Evolutionary conservation across 176 grass and related monocot species (phyloP).

Genomic region (Avena atlantica): DNA sequence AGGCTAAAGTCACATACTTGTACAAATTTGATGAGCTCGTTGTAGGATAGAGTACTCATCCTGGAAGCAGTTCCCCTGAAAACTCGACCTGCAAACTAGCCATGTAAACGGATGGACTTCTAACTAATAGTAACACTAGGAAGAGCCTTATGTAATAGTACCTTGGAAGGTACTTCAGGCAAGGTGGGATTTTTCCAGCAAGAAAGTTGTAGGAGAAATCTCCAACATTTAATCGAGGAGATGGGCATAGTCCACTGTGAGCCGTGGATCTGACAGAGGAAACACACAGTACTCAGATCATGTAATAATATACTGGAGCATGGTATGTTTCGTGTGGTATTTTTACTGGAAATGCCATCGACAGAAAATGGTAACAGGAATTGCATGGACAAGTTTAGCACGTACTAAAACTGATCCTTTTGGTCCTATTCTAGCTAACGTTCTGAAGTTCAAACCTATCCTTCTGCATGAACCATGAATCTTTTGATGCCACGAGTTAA

Average conservation of each 20-base stretch:
- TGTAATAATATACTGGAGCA: slow-evolving; percentile 4
- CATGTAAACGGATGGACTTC: slow-evolving; percentile 37
- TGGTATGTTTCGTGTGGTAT: background rate
- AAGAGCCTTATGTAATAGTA: slow-evolving; percentile 40
- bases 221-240: slow-evolving; percentile 63
- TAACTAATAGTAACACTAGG: slow-evolving; percentile 29
- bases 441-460: background rate
- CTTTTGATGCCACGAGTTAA: background rate
- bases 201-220: slow-evolving; percentile 99
- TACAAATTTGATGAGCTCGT: slow-evolving; percentile 67
- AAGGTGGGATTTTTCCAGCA: slow-evolving; percentile 85
- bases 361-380: slow-evolving; percentile 6
- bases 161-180: slow-evolving; percentile 97
- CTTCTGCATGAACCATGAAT: background rate
- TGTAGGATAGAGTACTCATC: slow-evolving; percentile 76
- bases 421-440: background rate
- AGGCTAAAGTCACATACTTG: slow-evolving; percentile 43
- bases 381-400: background rate
- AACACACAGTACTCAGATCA: slow-evolving; percentile 1
- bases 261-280: slow-evolving; percentile 47
- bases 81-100: slow-evolving; percentile 73
- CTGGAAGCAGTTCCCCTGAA: slow-evolving; percentile 97
- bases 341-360: background rate
- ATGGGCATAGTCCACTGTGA: slow-evolving; percentile 71
- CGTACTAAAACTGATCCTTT: background rate